Evolutionary conservation across 305 asterid species (phyloP).

Genomic region (Withania somnifera): DNA sequence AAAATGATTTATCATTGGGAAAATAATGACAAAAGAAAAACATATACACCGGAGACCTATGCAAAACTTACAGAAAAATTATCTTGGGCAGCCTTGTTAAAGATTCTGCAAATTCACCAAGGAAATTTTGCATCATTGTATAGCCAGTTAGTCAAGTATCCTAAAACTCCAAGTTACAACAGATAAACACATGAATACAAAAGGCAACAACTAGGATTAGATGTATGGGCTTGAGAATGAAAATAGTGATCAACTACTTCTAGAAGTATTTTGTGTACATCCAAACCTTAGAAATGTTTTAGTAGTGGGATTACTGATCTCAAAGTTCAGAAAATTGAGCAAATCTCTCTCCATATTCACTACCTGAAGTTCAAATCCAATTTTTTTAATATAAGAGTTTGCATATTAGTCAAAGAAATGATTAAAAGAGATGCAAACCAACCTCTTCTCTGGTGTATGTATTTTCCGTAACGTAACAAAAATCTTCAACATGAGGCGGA

Average conservation of each 20-base stretch:
- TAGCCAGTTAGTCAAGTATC: background rate
- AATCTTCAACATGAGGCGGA: constrained; percentile 74
- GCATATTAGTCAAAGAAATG: background rate
- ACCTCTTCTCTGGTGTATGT: constrained; percentile 78
- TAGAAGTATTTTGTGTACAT: background rate
- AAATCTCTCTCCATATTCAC: constrained; percentile 55
- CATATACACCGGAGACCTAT: background rate
- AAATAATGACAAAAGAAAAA: constrained; percentile 1
- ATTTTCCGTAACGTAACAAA: constrained; percentile 79
- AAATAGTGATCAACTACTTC: background rate
- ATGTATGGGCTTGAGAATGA: background rate
- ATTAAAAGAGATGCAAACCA: constrained; percentile 7
- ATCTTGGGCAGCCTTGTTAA: constrained; percentile 41
- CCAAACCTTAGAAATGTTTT: constrained; percentile 61
- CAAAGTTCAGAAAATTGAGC: constrained; percentile 50
- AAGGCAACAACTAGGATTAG: background rate
- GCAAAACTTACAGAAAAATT: constrained; percentile 27
- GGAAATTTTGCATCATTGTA: background rate
- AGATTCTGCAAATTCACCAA: constrained; percentile 35
- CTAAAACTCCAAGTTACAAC: background rate
- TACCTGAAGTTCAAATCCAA: constrained; percentile 27
- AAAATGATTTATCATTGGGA: background rate
- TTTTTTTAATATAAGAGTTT: background rate
- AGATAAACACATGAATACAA: background rate
- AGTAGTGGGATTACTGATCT: constrained; percentile 58